Percentiles rank a stretch among this genome's conserved stretches.
Conservation (phyloP, 495 filamentous ascomycete genomes). For the Bathelium albidoporum region DNA sequence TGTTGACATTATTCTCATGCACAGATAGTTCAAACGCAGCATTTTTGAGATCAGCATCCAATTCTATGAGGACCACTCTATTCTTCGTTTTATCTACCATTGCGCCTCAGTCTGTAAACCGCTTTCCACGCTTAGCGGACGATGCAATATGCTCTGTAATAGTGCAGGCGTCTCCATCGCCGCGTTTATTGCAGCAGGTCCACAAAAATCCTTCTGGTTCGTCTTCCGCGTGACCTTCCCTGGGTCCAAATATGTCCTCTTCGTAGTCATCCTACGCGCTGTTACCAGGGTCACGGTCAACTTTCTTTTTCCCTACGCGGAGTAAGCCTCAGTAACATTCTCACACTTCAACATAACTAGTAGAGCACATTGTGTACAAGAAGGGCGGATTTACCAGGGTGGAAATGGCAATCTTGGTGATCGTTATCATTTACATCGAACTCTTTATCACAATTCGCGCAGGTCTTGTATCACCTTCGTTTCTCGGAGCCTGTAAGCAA, state of each 20-base stretch:
- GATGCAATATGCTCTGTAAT: not conserved
- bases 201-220: not conserved
- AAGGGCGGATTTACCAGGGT: not conserved
- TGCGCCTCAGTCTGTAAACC: not conserved
- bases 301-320: not conserved
- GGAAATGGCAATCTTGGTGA: not conserved
- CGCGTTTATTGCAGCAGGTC: not conserved
- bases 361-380: too few species aligned
- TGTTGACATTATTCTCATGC: too few species aligned
- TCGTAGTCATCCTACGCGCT: not conserved
- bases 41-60: too few species aligned
- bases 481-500: not conserved
- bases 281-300: not conserved
- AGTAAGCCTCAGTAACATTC: not conserved
- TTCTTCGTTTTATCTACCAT: too few species aligned
- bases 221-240: not conserved
- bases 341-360: not conserved
- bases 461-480: not conserved
- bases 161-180: not conserved
- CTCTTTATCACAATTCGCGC: not conserved
- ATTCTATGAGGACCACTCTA: too few species aligned
- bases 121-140: not conserved
- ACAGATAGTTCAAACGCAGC: too few species aligned
- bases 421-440: not conserved
- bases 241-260: not conserved